Base-by-base conservation (phyloP, 208 protist species). In the Leishmania amazonensis region DNA sequence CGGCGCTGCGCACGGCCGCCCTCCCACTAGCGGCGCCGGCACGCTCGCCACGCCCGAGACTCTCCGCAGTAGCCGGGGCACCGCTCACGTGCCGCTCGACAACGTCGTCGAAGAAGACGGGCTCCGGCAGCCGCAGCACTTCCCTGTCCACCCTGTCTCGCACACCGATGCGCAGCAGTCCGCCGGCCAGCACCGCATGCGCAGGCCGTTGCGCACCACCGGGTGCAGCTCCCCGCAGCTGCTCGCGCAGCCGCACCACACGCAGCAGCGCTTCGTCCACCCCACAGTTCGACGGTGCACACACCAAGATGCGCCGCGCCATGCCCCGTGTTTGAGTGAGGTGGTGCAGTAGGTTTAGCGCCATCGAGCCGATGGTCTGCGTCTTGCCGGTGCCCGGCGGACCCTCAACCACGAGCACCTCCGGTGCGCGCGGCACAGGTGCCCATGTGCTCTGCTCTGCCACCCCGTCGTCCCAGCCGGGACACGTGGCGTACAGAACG, bases 381-480 rank as follows among this genome's bases (percentile, higher is more conserved):
- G 96, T 98, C 87, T 98, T 98, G 45, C 96, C 96, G 13, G 96
- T 98, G 38, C 96, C 96, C 7, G 96, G 96, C 15, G 96, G 96
- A 2, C 96, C 96, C 71, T 97, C 93, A 80, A 98, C 92, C 73
- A 98, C 64, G 38, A 94, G 84, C 40, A 96, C 24, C 67, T 92
- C 80, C 13, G 93, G 91, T 57, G 86, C 57, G 11, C 75, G 78
- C 19, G 82, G 65, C 13, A 49, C 62, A 47, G 24, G 13, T 9
- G 67, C 53, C n/a, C 11, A 62, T 38, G 76, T 35, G 68, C 24
- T 31, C 73, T 75, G 54, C 70, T 45, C 58, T 21, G 78, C 81
- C 19, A 65, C 70, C 21, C 72, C 75, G 28, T 65, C 78, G 51
- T 84, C 80, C 93, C 94, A 97, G 31, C 57, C 67, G 3, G 85